Base-by-base conservation (phyloP, 192 early-diverging fungal genomes). In the Rhizoclosmatium sp. region DNA sequence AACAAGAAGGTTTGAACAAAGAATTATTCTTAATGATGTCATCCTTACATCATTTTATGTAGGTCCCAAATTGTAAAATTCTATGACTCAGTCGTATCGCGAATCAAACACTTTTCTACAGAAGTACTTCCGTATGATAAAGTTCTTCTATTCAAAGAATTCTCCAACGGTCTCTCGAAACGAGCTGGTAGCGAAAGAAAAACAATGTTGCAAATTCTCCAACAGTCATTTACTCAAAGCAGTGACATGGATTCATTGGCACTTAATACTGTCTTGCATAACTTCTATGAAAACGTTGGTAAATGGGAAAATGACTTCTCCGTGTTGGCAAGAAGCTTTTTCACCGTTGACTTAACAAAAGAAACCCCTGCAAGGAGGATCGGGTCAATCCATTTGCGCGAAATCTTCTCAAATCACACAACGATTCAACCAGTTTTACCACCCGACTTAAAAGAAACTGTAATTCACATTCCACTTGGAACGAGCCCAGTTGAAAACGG, bases 301-400 rank as follows among this genome's bases (percentile, higher is more conserved):
- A 83, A 86, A 56, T 99, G 96, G 96, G 94, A 98, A 69, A 73
- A 87, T 69, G 93, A 95, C 39, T 97, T 97, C 75, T 86, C 85
- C 3, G 88, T 93, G 62, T 90, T 99, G 48, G 93, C 90, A 2
- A 82, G 93, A 48, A 88, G 87, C 3, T 96, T 93, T 80, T 89
- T 98, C 72, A 93, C 95, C 71, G 87, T 93, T 0, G 96, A 98
- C 61, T 45, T 77, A n/a, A 64, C 75, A 41, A 85, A 92, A 39
- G 93, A 95, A 61, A 83, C 93, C n/a, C 19, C 23, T 7, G 23
- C 14, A 7, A 9, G 39, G 5, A 7, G 60, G 7, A 23, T 62
- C 23, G 60, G 60, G 60, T 62, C 60, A 4, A 62, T 62, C 39
- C 60, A 62, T 62, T 62, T 62, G 60, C 9, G 60, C 9, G 60